Conservation (phyloP, 2,329 filamentous ascomycete species). For the Uncinocarpus reesii region DNA sequence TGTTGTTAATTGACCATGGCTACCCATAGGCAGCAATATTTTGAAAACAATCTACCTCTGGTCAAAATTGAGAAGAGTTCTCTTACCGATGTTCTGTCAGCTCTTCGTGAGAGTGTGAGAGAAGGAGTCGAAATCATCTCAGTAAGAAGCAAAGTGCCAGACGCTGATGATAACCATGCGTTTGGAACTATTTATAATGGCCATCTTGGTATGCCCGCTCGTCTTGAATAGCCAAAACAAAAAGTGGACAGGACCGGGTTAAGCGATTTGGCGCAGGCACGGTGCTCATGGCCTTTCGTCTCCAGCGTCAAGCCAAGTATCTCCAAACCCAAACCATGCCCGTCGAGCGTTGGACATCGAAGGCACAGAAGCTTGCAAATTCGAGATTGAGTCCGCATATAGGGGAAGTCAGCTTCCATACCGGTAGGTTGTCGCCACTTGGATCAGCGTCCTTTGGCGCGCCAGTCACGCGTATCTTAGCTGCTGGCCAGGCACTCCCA, state of each 20-base stretch:
- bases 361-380: conserved; percentile 23
- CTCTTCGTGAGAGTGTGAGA: conserved; percentile 25
- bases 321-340: conserved; percentile 16
- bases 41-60: conserved; percentile 22
- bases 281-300: conserved; percentile 30
- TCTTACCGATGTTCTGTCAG: conserved; percentile 20
- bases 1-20: conserved; percentile 4
- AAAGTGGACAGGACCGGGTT: not conserved
- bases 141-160: conserved; percentile 19
- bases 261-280: conserved; percentile 23
- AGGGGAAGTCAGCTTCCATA: conserved; percentile 4
- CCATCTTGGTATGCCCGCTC: conserved; percentile 23
- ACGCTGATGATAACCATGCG: conserved; percentile 19
- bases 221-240: not conserved
- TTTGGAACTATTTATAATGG: conserved; percentile 26
- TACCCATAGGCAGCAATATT: conserved; percentile 20
- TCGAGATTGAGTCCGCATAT: conserved; percentile 21
- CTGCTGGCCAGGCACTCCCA: conserved; percentile 13
- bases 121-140: conserved; percentile 24
- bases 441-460: conserved; percentile 26
- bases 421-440: conserved; percentile 26
- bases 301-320: conserved; percentile 27
- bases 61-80: conserved; percentile 17
- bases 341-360: conserved; percentile 15
- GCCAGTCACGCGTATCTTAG: conserved; percentile 24